Evolutionary conservation across 805 yeast species (phyloP), one percentile per base, ranked within the genome.

Genomic region (Candida chauliodis): DNA sequence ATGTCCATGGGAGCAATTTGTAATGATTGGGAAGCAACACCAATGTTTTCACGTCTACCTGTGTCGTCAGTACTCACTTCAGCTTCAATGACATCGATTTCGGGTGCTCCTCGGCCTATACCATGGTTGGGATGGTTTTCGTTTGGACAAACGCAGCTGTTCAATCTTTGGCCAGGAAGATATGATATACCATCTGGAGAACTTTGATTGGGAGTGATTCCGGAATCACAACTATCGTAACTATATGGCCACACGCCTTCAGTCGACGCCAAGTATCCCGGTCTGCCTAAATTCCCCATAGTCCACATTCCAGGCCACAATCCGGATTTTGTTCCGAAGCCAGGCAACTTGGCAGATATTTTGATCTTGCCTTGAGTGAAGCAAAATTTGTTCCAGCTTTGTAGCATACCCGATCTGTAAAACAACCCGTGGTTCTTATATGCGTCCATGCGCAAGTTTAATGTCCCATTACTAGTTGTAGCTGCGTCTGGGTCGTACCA

Each of bases 1-100:
- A 89, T 81, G 62, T 91, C 98, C 56, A 79, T 78, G 8, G 98
- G 98, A 14, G 97, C 98, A 46, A 88, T 66, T 69, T 91, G 98
- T 55, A 83, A 62, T 3, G 97, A 88, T 62, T 91, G 99, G 3
- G 97, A 87, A 1, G 90, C 96, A 30, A 82, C 76, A 49, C 93
- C 93, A 46, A 66, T 54, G 19, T 37, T 37, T 16, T 36, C 36
- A 9, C 20, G 25, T 17, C 14, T 15, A 19, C 36, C 35, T 28
- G 49, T 45, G 16, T 69, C 41, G 9, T 58, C 66, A 1, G 82
- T 69, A 46, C 78, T 80, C 18, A 79, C 76, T 49, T 87, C 89
- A 45, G 83, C 96, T 75, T 91, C 98, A 36, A 91, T 58, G 29
- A 81, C 79, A 77, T 91, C 98, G 50, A 91, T 87, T 71, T 89